phyloP scores from a whole-genome alignment of 495 filamentous ascomycete species.

The Haplographium delicatum region DNA sequence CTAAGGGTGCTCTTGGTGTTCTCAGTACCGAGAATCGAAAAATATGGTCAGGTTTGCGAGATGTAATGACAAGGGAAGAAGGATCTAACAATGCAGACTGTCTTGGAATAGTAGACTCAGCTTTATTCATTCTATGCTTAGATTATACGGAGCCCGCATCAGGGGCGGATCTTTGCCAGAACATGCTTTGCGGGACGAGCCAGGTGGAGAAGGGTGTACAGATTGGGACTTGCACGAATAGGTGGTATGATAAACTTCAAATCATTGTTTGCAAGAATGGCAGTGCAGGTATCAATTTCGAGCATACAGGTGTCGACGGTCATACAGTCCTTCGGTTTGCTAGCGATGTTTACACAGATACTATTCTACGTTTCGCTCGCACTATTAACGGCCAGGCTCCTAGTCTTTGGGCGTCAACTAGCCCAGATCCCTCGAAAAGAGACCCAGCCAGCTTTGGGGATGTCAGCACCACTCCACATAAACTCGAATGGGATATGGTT shows the following conservation, averaged over 20 bases:
- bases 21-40: slow-evolving; percentile 96
- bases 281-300: slow-evolving; percentile 96
- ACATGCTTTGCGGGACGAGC: slow-evolving; percentile 96
- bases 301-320: slow-evolving; percentile 96
- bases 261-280: slow-evolving; percentile 99
- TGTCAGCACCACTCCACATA: slow-evolving; percentile 89
- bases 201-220: slow-evolving; percentile 90
- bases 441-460: slow-evolving; percentile 93
- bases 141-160: slow-evolving; percentile 84
- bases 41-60: slow-evolving; percentile 85
- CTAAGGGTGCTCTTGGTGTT: slow-evolving; percentile 88
- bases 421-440: slow-evolving; percentile 88
- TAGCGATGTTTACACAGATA: slow-evolving; percentile 95
- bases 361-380: slow-evolving; percentile 90
- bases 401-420: slow-evolving; percentile 82
- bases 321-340: slow-evolving; percentile 96
- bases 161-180: slow-evolving; percentile 79
- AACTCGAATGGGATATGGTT: slow-evolving; percentile 96
- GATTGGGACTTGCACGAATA: slow-evolving; percentile 94
- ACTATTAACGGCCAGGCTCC: slow-evolving; percentile 96
- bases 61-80: slow-evolving; percentile 81
- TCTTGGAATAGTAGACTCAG: slow-evolving; percentile 88
- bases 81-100: slow-evolving; percentile 93
- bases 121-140: slow-evolving; percentile 85
- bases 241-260: slow-evolving; percentile 99